Conservation (phyloP, 192 early-diverging fungal genomes). For the Globomyces pollinis-pini region DNA sequence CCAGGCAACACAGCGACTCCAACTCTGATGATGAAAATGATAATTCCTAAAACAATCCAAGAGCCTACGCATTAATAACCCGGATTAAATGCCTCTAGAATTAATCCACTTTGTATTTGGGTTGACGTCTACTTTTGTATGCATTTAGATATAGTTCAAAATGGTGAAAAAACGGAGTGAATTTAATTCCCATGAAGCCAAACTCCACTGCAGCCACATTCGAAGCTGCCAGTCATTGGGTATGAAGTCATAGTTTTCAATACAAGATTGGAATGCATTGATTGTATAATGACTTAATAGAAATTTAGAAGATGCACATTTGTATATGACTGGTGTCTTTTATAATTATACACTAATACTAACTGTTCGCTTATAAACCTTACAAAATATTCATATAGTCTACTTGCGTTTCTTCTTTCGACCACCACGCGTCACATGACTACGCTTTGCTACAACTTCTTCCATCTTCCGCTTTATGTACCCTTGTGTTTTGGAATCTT, state of each 20-base stretch:
- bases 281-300: too few species aligned
- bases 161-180: not conserved
- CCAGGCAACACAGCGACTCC: conserved; percentile 81
- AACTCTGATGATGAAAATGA: conserved; percentile 72
- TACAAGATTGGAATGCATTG: too few species aligned
- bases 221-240: too few species aligned
- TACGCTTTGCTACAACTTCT: conserved; percentile 57
- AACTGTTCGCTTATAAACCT: too few species aligned
- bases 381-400: too few species aligned
- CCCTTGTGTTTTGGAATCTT: conserved; percentile 57
- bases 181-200: too few species aligned
- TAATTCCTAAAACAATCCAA: conserved; percentile 80
- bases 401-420: not conserved
- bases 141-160: not conserved
- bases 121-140: too few species aligned
- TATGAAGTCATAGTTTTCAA: too few species aligned
- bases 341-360: too few species aligned
- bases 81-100: conserved; percentile 19
- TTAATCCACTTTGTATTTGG: conserved; percentile 36
- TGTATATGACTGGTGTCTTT: too few species aligned
- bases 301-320: too few species aligned
- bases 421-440: not conserved
- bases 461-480: conserved; percentile 85
- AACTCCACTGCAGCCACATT: too few species aligned
- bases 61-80: conserved; percentile 63